phyloP scores from a whole-genome alignment of 2,329 filamentous ascomycete species.

The Talaromyces albobiverticillius region DNA sequence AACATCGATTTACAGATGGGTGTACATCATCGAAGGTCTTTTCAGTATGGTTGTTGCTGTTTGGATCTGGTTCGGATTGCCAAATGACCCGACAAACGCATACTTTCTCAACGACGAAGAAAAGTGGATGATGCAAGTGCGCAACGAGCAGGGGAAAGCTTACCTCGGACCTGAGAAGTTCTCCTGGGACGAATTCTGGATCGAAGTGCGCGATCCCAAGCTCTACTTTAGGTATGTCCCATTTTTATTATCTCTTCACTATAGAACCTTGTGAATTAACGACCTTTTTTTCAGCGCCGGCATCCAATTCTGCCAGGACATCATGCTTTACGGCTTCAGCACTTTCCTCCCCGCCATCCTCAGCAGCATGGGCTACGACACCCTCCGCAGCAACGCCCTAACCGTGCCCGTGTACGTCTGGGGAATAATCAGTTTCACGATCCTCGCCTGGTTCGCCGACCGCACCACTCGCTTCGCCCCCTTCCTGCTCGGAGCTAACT shows the following conservation, averaged over 20 bases:
- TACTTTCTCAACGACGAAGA: slow-evolving; percentile 51
- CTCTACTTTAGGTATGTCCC: slow-evolving; percentile 37
- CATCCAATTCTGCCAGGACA: slow-evolving; percentile 54
- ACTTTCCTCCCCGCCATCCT: slow-evolving; percentile 59
- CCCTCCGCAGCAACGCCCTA: slow-evolving; percentile 52
- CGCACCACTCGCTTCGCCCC: slow-evolving; percentile 31
- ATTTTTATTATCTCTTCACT: neutral
- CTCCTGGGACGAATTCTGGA: slow-evolving; percentile 49
- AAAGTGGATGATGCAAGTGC: slow-evolving; percentile 50
- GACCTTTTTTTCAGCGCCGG: slow-evolving; percentile 31
- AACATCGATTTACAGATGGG: slow-evolving; percentile 37
- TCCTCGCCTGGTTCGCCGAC: slow-evolving; percentile 49
- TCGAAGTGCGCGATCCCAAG: slow-evolving; percentile 51
- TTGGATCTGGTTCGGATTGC: slow-evolving; percentile 48
- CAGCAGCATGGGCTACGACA: slow-evolving; percentile 50
- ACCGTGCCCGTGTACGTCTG: slow-evolving; percentile 58
- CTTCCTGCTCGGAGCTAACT: slow-evolving; percentile 35
- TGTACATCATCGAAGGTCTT: slow-evolving; percentile 52
- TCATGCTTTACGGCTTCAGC: slow-evolving; percentile 56
- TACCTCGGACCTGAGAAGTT: slow-evolving; percentile 54
- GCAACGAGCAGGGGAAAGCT: slow-evolving; percentile 43
- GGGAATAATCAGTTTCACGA: slow-evolving; percentile 47
- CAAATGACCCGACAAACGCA: slow-evolving; percentile 47
- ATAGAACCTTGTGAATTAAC: neutral
- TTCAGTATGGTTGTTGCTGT: slow-evolving; percentile 43